Evolutionary conservation across 306 rosid genomes (phyloP), one percentile per base, ranked within the genome.

Genomic region (Dryas alaskensis): DNA sequence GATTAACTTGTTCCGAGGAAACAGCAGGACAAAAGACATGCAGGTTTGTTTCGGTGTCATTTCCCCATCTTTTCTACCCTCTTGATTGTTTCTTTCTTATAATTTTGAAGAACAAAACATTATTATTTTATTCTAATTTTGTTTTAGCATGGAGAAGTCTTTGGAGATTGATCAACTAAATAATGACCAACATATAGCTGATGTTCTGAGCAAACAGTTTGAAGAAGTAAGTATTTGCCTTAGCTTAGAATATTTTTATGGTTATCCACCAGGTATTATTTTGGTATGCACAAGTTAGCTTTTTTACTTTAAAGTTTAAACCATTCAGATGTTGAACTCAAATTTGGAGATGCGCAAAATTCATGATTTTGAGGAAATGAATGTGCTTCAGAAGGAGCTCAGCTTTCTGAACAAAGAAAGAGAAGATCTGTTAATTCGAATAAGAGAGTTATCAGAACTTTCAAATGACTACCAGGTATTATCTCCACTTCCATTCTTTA

Each of bases 201-300:
- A 72, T 67, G 66, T 52, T 48, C 77, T 63, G 69, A 75, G 66
- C 57, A 75, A 73, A 59, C 83, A 76, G 17, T 73, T 80, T 52
- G 83, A 5, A 57, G 88, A 87, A 78, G 96, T 89, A 75, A 83
- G 84, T 65, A 43, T 67, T 42, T 65, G 50, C 71, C 50, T 77
- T 64, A 25, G 25, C 67, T 62, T 58, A 25, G 62, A 40, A 27
- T 40, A 45, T 74, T 72, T 31, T 61, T 12, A 22, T 67, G 65
- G 71, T 69, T 73, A 27, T 25, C 27, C 58, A 46, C 10, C 8
- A 42, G 7, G 8, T 16, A 37, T 8, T 37, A 10, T 12, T 0
- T 52, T 3, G 60, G 46, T 69, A n/a, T 52, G 10, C n/a, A 16
- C 6, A 3, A 6, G 3, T 19, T 22, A 60, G 48, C 16, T 55